These are phyloP conservation scores for Triticum timopheevii DNA, from an alignment of 176 grass and related monocot species.

Conservation along the genomic window DNA sequence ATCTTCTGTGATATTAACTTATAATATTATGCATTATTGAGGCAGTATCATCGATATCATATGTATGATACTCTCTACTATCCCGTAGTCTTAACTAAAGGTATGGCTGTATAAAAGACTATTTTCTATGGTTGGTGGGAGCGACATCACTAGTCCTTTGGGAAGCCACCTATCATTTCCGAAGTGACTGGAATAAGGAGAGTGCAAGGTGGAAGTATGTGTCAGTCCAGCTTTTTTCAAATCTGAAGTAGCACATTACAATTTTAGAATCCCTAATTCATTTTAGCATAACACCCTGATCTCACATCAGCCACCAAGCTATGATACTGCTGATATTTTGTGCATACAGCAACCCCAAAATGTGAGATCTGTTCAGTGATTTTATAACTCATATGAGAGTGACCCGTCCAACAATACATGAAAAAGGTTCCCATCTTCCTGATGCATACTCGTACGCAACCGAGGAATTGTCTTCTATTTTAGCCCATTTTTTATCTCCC, in stretches of 20 bases:
- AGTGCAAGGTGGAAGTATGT: too few species aligned
- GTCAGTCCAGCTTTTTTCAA: too few species aligned
- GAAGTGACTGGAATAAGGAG: too few species aligned
- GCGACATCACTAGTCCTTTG: constrained; percentile 1
- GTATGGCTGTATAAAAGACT: constrained; percentile 17
- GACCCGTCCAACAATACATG: neutral
- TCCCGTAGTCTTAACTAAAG: neutral
- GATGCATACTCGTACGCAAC: neutral
- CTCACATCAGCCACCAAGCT: neutral
- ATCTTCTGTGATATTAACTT: too few species aligned
- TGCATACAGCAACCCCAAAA: neutral
- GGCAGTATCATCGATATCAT: too few species aligned
- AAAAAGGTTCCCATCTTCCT: neutral
- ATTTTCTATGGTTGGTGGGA: constrained; percentile 11
- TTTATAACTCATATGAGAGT: neutral
- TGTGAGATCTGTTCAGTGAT: neutral
- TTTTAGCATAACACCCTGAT: neutral
- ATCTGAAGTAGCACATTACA: too few species aligned
- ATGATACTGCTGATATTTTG: neutral
- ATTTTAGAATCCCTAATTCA: neutral
- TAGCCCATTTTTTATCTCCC: neutral
- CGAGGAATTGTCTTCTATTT: neutral
- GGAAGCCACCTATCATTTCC: constrained; percentile 31
- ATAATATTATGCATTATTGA: too few species aligned
- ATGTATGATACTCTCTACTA: too few species aligned